Base-by-base conservation (phyloP, 2,329 filamentous ascomycete species). In the Aureobasidium uvarum region DNA sequence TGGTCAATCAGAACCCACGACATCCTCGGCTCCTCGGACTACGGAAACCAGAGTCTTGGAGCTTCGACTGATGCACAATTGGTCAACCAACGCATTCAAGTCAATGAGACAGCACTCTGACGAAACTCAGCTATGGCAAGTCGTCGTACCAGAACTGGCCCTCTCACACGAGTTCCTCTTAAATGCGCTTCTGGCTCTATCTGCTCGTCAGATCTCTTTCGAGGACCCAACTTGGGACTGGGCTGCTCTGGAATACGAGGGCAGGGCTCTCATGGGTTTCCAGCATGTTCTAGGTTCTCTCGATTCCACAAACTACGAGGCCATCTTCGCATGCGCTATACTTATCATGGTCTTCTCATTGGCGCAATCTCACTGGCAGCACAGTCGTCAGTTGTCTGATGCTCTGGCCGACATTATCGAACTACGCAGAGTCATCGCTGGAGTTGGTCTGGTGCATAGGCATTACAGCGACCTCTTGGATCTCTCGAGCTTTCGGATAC, bases 171-270 rank as follows among this genome's bases (percentile, higher is more conserved):
- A 33, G 7, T 64, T 43, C 28, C 31, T 64, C 1, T 25, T 64
- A 23, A 51, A 64, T 56, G 50, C 45, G 7, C 20, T 64, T 5
- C 20, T 64, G 3, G 48, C 48, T 11, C 20, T 64, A 14, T 54
- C 62, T 25, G 48, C 48, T 8, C 45, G 39, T 38, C 62, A 64
- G 1, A 39, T 54, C 3, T 43, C 39, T 14, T 33, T 55, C 23
- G 39, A 64, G 10, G 50, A 20, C 18, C 18, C 36, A 5, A 33
- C 5, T 16, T 60, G 56, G 56, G 56, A 60, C 23, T 38, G 41
- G 23, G 39, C 51, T 13, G 62, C 62, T n/a, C 14, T 65, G 25
- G 54, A 65, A 1, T 65, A 65, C 25, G 36, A 65, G 14, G 50
- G 58, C 23, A 41, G 14, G 31, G 51, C 62, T 10, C 33, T 65